Conservation (phyloP, 2,329 filamentous ascomycete species). For the Alternaria brassicae region DNA sequence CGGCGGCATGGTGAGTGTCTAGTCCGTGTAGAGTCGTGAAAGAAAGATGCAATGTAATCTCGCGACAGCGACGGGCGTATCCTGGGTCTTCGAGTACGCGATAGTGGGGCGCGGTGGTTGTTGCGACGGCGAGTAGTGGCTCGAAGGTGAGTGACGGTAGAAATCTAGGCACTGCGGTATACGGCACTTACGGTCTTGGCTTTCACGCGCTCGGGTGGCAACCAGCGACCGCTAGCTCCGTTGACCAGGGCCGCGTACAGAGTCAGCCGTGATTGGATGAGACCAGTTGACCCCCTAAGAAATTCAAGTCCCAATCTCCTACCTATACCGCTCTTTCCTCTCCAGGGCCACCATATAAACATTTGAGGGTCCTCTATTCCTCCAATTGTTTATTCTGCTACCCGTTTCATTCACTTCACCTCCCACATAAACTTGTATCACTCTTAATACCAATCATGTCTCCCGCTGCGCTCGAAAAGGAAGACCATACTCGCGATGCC, state of each 20-base stretch:
- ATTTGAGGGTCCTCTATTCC: slow-evolving; percentile 20
- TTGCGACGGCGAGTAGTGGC: slow-evolving; percentile 11
- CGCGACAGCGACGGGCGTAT: slow-evolving; percentile 14
- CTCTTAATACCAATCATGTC: slow-evolving; percentile 55
- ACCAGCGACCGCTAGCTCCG: slow-evolving; percentile 11
- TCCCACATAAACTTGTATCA: background rate
- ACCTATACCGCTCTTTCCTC: slow-evolving; percentile 36
- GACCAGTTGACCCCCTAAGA: slow-evolving; percentile 15
- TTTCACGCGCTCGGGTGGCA: slow-evolving; percentile 21
- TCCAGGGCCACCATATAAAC: slow-evolving; percentile 23
- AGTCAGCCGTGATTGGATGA: slow-evolving; percentile 24
- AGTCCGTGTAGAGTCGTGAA: slow-evolving; percentile 1
- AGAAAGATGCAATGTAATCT: background rate
- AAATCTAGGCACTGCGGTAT: slow-evolving; percentile 24
- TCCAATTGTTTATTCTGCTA: slow-evolving; percentile 26
- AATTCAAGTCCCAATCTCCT: slow-evolving; percentile 31
- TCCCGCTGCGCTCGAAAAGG: slow-evolving; percentile 71
- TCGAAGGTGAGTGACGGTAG: slow-evolving; percentile 23
- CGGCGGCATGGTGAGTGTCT: slow-evolving; percentile 68
- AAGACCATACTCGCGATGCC: slow-evolving; percentile 86
- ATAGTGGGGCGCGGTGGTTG: slow-evolving; percentile 21
- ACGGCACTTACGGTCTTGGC: slow-evolving; percentile 11
- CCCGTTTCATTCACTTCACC: slow-evolving; percentile 4
- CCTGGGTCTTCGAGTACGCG: slow-evolving; percentile 17
- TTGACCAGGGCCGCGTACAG: slow-evolving; percentile 24